phyloP scores from a whole-genome alignment of 164 flowering plant species.

The Macadamia tetraphylla region DNA sequence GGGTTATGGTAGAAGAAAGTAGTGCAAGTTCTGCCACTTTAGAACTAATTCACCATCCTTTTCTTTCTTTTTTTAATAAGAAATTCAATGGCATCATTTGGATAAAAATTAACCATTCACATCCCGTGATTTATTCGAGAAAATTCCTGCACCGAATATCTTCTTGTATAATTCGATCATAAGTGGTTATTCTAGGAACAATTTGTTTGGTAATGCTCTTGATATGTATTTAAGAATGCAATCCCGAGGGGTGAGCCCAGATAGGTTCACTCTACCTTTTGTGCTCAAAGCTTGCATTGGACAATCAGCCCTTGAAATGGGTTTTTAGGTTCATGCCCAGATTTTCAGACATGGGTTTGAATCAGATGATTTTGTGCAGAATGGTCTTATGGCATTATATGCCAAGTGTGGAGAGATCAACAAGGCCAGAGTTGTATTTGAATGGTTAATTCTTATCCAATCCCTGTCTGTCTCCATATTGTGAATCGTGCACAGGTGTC shows the following conservation, averaged over 20 bases:
- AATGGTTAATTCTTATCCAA: conserved; percentile 2
- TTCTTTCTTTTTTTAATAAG: too few relatives aligned
- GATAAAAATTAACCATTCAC: too few relatives aligned
- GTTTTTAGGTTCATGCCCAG: conserved; percentile 22
- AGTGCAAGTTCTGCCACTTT: too few relatives aligned
- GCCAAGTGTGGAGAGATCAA: conserved; percentile 17
- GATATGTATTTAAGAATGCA: conserved; percentile 57
- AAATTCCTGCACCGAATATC: too few relatives aligned
- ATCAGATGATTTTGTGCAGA: conserved; percentile 35
- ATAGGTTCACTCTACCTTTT: conserved; percentile 31
- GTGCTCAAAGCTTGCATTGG: conserved; percentile 30
- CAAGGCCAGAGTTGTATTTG: conserved; percentile 19
- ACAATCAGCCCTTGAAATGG: conserved; percentile 1
- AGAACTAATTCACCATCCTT: too few relatives aligned
- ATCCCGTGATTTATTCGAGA: too few relatives aligned
- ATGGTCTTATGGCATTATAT: conserved; percentile 10
- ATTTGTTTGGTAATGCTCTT: conserved; percentile 32
- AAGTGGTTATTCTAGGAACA: not conserved
- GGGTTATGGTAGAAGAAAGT: too few relatives aligned
- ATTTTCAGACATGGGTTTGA: conserved; percentile 25
- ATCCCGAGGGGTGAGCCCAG: conserved; percentile 23
- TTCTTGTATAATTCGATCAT: too few relatives aligned
- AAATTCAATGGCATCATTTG: too few relatives aligned
- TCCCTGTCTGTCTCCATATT: too few relatives aligned
- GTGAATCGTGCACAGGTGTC: too few relatives aligned